These are phyloP conservation scores for Xylariaceae sp. DNA, from an alignment of 2,329 filamentous ascomycete genomes.

Conservation along the genomic window DNA sequence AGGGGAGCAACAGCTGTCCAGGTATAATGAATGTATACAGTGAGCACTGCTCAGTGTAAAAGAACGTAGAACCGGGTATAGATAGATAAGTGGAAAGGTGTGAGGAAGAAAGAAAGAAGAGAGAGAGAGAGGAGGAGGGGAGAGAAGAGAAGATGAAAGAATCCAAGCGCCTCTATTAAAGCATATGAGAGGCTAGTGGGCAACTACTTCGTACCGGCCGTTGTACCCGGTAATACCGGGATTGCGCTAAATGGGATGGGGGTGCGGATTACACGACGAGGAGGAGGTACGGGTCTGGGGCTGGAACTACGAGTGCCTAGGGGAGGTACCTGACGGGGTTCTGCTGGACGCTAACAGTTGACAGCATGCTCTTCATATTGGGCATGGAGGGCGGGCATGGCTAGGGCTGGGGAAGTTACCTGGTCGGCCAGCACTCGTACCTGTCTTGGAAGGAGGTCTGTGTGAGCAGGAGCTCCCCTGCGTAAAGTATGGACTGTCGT, in stretches of 20 bases:
- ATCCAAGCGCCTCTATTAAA: not conserved
- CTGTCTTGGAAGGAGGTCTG: not conserved
- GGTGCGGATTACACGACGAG: too few relatives aligned
- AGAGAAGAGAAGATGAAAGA: not conserved
- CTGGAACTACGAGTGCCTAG: not conserved
- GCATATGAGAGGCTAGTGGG: not conserved
- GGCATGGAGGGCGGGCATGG: not conserved
- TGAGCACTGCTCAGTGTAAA: conserved; percentile 34
- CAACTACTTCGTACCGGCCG: not conserved
- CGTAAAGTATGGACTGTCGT: too few relatives aligned
- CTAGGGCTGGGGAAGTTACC: not conserved
- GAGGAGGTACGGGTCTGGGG: not conserved
- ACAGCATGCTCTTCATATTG: not conserved
- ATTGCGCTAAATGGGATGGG: not conserved
- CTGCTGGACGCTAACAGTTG: not conserved
- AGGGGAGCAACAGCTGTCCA: conserved; percentile 19
- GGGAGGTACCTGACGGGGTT: too few relatives aligned
- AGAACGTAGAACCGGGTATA: conserved; percentile 23
- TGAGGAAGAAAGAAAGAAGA: conserved; percentile 5
- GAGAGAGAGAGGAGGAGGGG: conserved; percentile 14
- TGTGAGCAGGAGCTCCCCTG: too few relatives aligned
- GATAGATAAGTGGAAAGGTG: conserved; percentile 7
- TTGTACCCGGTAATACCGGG: not conserved
- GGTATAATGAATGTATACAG: conserved; percentile 33
- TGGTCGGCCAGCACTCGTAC: not conserved